Percentiles rank a stretch among this genome's conserved stretches.
Conservation (phyloP, 2,329 filamentous ascomycete genomes). For the Didymella pomorum region DNA sequence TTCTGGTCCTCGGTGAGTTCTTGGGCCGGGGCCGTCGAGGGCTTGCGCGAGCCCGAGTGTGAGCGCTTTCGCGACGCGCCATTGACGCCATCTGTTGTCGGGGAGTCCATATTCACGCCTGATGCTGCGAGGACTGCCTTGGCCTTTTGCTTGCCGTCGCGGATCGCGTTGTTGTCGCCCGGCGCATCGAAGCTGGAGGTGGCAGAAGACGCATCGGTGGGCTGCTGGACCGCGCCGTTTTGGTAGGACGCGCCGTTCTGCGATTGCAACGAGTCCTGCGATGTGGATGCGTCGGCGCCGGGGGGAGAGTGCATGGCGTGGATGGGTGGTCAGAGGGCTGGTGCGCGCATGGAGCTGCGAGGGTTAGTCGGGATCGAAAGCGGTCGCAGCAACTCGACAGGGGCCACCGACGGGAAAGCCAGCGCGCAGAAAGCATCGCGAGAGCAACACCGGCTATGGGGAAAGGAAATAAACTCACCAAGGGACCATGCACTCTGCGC, state of each 20-base stretch:
- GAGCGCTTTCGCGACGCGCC: constrained; percentile 66
- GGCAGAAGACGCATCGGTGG: constrained; percentile 36
- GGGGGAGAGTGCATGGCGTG: constrained; percentile 49
- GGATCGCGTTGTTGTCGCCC: constrained; percentile 57
- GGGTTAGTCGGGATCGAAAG: constrained; percentile 39
- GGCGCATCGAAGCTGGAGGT: constrained; percentile 40
- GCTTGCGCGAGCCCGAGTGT: constrained; percentile 64
- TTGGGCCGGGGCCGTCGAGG: constrained; percentile 50
- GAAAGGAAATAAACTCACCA: constrained; percentile 43
- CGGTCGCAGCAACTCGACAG: constrained; percentile 24
- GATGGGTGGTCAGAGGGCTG: constrained; percentile 26
- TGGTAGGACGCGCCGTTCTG: constrained; percentile 41
- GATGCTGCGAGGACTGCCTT: constrained; percentile 66
- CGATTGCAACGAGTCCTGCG: constrained; percentile 35
- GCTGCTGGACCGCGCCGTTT: constrained; percentile 48
- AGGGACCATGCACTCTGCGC: constrained; percentile 49
- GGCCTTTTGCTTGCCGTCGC: constrained; percentile 67
- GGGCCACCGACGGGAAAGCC: constrained; percentile 35
- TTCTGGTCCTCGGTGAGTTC: constrained; percentile 50
- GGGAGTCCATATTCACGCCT: constrained; percentile 48
- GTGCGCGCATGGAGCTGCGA: constrained; percentile 33
- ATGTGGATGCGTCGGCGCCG: constrained; percentile 31
- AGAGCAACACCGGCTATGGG: constrained; percentile 13
- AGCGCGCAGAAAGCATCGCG: constrained; percentile 18
- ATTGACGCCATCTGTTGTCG: constrained; percentile 54